phyloP scores from a whole-genome alignment of 805 yeast genomes.

The Clavispora santaluciae region DNA sequence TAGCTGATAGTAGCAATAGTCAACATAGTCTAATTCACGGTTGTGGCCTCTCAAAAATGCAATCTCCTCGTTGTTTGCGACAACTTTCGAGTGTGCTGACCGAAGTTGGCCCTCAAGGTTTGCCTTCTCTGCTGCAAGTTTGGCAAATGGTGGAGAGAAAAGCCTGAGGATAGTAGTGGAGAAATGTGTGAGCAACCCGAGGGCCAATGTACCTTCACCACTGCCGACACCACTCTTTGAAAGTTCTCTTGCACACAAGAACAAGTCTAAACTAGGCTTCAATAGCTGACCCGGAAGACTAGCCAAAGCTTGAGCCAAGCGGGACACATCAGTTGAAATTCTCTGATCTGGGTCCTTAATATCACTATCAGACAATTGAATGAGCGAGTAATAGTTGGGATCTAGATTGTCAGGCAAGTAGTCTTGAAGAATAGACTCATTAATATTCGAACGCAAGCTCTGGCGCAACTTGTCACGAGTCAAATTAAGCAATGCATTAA shows the following conservation, averaged over 20 bases:
- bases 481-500: conserved; percentile 65
- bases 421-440: conserved; percentile 57
- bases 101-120: conserved; percentile 81
- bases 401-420: conserved; percentile 67
- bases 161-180: conserved; percentile 70
- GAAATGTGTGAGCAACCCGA: conserved; percentile 75
- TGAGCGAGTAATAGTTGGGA: conserved; percentile 69
- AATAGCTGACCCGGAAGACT: conserved; percentile 76
- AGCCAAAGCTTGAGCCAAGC: conserved; percentile 67
- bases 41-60: conserved; percentile 80
- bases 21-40: conserved; percentile 72
- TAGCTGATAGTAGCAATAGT: conserved; percentile 73
- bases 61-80: conserved; percentile 77
- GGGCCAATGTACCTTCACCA: conserved; percentile 71
- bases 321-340: conserved; percentile 72
- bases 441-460: conserved; percentile 58
- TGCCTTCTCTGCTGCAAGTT: conserved; percentile 68
- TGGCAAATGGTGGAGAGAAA: conserved; percentile 88
- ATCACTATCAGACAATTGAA: conserved; percentile 48
- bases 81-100: conserved; percentile 75
- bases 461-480: conserved; percentile 55
- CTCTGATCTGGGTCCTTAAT: conserved; percentile 78
- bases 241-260: conserved; percentile 75
- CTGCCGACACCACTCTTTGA: conserved; percentile 60
- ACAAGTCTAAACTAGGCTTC: conserved; percentile 76